Evolutionary conservation across 179 eudicot species (phyloP).

Genomic region (Gypsophila paniculata): DNA sequence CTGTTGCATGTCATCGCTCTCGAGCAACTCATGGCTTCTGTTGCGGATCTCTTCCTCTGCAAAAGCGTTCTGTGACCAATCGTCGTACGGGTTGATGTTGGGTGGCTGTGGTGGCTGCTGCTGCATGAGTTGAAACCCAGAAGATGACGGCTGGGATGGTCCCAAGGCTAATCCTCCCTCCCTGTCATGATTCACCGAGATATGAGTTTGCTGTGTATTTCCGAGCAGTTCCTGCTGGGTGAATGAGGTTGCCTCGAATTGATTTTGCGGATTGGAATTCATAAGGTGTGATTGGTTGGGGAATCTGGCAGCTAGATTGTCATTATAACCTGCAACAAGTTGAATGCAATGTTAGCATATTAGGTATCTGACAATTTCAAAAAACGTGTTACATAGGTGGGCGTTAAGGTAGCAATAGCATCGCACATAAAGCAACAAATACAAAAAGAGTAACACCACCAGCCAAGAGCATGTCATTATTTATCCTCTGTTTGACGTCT

Average conservation of each 20-base stretch:
- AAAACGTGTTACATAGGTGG: background rate
- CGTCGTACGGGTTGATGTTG: slow-evolving; percentile 50
- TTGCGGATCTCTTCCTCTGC: slow-evolving; percentile 89
- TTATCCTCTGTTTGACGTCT: background rate
- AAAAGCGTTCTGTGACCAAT: slow-evolving; percentile 63
- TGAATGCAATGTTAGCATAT: background rate
- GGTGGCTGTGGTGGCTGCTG: slow-evolving; percentile 46
- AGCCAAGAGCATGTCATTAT: slow-evolving; percentile 2
- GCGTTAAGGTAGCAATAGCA: slow-evolving; percentile 1
- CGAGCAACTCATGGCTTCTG: slow-evolving; percentile 87
- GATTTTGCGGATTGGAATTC: slow-evolving; percentile 41
- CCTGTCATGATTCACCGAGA: slow-evolving; percentile 34
- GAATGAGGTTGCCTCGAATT: slow-evolving; percentile 43
- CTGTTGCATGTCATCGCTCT: slow-evolving; percentile 96
- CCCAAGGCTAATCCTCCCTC: slow-evolving; percentile 52
- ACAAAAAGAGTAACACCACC: background rate
- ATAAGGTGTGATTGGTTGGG: slow-evolving; percentile 40
- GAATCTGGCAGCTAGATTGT: slow-evolving; percentile 41
- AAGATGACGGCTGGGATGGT: slow-evolving; percentile 48
- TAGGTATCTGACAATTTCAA: background rate
- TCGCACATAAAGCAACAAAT: background rate
- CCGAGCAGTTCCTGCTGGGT: slow-evolving; percentile 41
- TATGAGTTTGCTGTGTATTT: slow-evolving; percentile 43
- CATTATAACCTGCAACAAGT: slow-evolving; percentile 46
- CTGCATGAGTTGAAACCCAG: slow-evolving; percentile 46